Base-by-base conservation (phyloP, 2,329 filamentous ascomycete genomes). In the Penicillium griseofulvum region DNA sequence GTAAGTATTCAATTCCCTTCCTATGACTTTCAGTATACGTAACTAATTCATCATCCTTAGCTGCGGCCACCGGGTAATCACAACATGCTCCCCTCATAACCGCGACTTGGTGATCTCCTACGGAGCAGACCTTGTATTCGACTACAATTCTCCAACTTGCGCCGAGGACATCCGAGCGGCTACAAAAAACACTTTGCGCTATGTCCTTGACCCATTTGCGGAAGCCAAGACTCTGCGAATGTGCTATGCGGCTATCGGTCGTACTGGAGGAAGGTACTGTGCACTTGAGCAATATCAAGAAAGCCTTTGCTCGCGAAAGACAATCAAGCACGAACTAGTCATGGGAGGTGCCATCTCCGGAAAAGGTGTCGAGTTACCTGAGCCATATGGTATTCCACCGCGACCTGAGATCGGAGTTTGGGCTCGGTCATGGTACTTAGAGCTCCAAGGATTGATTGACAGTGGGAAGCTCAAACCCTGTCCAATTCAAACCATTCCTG, bases 111-210 rank as follows among this genome's bases (percentile, higher is more conserved):
- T 74, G 38, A 63, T 63, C 36, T 64, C 63, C 2, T 67, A 73
- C 28, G 73, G 73, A 4, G 73, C 73, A 1, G 68, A 68, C 24
- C 62, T 65, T 5, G 66, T 66, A 0, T 75, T 75, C 34, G 72
- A 75, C 50, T 75, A 75, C 45, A 65, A 66, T 19, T 70, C 71
- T 6, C 55, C 67, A 1, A 67, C 66, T 5, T 65, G 68, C 26
- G 69, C 63, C 1, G 55, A 63, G 5, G 65, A 72, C 14, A 72
- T 74, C 43, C 64, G 66, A 17, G 42, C 65, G 5, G 67, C 60
- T 19, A 71, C 69, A 8, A 64, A 74, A 29, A 72, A 81, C 38
- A 48, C 51, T 1, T 61, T 65, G 36, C 58, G 62, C 9, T 63
- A 57, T 48, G 58, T 46, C 1, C 58, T 65, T 3, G 63, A 67